These are phyloP conservation scores for Ophiostoma novo-ulmi DNA, from an alignment of 2,329 filamentous ascomycete genomes.

Conservation along the genomic window DNA sequence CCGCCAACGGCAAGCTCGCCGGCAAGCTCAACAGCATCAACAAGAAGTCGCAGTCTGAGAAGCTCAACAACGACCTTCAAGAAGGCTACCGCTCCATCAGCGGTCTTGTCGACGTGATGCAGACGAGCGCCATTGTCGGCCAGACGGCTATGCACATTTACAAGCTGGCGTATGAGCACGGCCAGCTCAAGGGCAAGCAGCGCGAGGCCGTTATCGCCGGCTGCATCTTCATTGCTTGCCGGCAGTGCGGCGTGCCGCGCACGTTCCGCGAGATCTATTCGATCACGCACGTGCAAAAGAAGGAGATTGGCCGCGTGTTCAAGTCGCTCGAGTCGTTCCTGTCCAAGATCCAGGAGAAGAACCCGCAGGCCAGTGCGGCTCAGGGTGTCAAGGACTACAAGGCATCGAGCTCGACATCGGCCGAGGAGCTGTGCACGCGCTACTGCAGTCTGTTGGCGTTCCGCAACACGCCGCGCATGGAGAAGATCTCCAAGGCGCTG, in stretches of 20 bases:
- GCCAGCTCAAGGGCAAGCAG: conserved; percentile 91
- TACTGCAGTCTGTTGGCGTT: conserved; percentile 80
- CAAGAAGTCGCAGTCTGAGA: conserved; percentile 31
- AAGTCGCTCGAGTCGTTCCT: conserved; percentile 89
- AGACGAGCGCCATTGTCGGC: conserved; percentile 72
- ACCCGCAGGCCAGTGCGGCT: conserved; percentile 44
- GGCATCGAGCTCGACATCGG: conserved; percentile 69
- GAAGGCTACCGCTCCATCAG: conserved; percentile 83
- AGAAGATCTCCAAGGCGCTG: conserved; percentile 72
- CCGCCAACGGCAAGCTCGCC: conserved; percentile 29
- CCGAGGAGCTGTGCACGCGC: conserved; percentile 78
- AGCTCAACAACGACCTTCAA: conserved; percentile 46
- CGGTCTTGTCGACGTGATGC: conserved; percentile 77
- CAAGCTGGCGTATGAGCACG: conserved; percentile 89
- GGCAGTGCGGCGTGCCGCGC: conserved; percentile 77
- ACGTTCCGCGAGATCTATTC: conserved; percentile 94
- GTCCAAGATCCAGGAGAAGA: conserved; percentile 63
- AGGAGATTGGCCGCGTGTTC: conserved; percentile 94
- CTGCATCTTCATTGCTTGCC: conserved; percentile 96
- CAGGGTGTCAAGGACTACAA: conserved; percentile 61
- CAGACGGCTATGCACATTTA: conserved; percentile 92
- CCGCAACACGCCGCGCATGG: conserved; percentile 66
- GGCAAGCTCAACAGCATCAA: conserved; percentile 31
- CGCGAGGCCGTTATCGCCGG: conserved; percentile 91
- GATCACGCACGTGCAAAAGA: conserved; percentile 89